A percentile compares a stretch with the other conserved stretches of the same genome.
Conservation (phyloP, 306 rosid species). For the Adenanthera pavonina region DNA sequence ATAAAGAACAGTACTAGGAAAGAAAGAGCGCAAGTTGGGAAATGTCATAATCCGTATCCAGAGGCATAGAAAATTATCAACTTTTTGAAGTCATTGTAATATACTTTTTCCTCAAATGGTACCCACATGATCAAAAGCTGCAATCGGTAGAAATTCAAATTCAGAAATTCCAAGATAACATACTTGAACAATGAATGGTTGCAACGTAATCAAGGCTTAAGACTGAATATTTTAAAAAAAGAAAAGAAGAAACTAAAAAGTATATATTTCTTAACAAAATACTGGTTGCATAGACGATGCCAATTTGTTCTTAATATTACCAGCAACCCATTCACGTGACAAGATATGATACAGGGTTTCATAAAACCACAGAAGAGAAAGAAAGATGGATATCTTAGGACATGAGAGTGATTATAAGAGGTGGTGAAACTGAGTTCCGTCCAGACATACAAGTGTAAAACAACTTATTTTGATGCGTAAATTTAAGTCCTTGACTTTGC, state of each 20-base stretch:
- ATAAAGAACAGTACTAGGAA: slow-evolving; percentile 8
- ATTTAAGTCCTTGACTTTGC: slow-evolving; percentile 3
- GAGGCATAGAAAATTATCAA: slow-evolving; percentile 10
- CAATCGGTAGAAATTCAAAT: slow-evolving; percentile 30
- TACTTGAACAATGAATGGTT: slow-evolving; percentile 2
- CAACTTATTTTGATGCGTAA: slow-evolving; percentile 3
- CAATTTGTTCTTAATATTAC: slow-evolving; percentile 26
- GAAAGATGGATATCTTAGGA: slow-evolving; percentile 7
- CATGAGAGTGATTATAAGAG: not conserved
- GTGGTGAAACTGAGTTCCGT: not conserved
- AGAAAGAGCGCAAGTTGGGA: not conserved
- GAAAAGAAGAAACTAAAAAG: not conserved
- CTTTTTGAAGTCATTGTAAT: not conserved
- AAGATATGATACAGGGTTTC: slow-evolving; percentile 4
- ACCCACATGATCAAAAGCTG: not conserved
- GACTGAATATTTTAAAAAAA: not conserved
- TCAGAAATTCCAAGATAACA: slow-evolving; percentile 21
- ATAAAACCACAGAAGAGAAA: slow-evolving; percentile 20
- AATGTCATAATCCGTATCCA: slow-evolving; percentile 18
- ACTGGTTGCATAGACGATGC: not conserved
- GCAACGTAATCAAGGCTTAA: slow-evolving; percentile 9
- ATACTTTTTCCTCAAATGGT: not conserved
- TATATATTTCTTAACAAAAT: slow-evolving; percentile 30
- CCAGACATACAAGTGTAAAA: slow-evolving; percentile 1
- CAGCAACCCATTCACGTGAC: slow-evolving; percentile 13